These are phyloP conservation scores for Boletus rex-veris DNA, from an alignment of 768 basidiomycete species.

Conservation along the genomic window DNA sequence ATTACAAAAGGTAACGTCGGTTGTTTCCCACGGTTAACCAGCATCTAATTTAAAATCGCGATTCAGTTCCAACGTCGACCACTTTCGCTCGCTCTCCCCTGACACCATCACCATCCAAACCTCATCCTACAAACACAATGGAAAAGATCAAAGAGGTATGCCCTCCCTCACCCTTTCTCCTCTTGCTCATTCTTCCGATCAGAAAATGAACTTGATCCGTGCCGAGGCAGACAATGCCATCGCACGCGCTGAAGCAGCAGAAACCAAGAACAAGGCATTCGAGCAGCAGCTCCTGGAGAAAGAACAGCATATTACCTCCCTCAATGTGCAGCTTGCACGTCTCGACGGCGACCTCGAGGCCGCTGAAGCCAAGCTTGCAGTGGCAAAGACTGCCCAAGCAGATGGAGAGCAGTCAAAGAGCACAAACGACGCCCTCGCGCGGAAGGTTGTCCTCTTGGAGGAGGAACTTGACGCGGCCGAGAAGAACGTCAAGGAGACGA, in stretches of 20 bases:
- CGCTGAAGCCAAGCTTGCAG: constrained; percentile 59
- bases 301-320: constrained; percentile 84
- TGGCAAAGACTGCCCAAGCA: constrained; percentile 59
- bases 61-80: constrained; percentile 17
- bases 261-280: constrained; percentile 73
- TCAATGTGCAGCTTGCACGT: constrained; percentile 63
- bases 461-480: constrained; percentile 95
- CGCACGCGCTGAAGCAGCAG: constrained; percentile 82
- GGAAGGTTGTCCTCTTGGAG: constrained; percentile 91
- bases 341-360: constrained; percentile 70
- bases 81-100: constrained; percentile 4
- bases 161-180: neutral
- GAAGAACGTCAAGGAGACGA: constrained; percentile 94
- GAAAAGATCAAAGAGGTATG: constrained; percentile 48
- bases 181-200: neutral
- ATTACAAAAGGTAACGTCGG: constrained; percentile 32
- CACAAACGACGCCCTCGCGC: constrained; percentile 64
- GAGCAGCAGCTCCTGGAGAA: constrained; percentile 73
- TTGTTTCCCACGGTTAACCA: constrained; percentile 34
- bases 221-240: constrained; percentile 80
- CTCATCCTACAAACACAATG: constrained; percentile 31
- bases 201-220: constrained; percentile 80
- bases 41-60: constrained; percentile 2
- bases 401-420: constrained; percentile 71
- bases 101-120: neutral